Percentiles rank a stretch among this genome's conserved stretches.
Evolutionary conservation across 2,329 filamentous ascomycete genomes (phyloP).

Genomic region (Pseudogymnoascus sp.): DNA sequence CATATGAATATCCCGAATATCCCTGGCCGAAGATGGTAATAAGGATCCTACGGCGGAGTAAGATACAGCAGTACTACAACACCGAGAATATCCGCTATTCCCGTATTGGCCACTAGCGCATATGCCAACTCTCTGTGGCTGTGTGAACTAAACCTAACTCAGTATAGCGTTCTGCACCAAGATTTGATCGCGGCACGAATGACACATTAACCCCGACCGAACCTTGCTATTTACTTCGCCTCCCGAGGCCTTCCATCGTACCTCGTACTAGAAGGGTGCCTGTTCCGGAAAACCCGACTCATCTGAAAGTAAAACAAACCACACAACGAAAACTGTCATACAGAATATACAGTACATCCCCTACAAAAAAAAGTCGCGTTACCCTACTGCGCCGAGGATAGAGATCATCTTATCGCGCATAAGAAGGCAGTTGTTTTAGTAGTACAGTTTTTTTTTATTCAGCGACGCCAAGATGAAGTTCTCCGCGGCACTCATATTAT

Average conservation of each 20-base stretch:
- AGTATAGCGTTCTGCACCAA: not conserved
- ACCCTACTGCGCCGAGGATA: not conserved
- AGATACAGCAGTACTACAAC: not conserved
- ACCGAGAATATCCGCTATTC: not conserved
- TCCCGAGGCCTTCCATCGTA: not conserved
- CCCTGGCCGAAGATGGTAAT: not conserved
- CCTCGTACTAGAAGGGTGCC: not conserved
- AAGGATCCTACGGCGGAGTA: not conserved
- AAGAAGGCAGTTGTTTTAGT: not conserved
- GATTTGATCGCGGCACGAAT: not conserved
- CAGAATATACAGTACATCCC: not conserved
- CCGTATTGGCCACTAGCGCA: not conserved
- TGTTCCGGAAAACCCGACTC: not conserved
- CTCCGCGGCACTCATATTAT: not conserved
- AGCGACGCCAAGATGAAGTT: not conserved
- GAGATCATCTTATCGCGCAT: not conserved
- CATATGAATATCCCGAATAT: not conserved
- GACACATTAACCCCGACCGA: not conserved
- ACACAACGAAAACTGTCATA: not conserved
- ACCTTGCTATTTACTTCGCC: not conserved
- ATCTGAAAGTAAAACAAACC: not conserved
- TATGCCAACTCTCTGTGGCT: not conserved
- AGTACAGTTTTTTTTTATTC: not conserved
- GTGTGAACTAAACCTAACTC: not conserved
- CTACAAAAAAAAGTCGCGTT: not conserved